These are phyloP conservation scores for Dysphania ambrosioides DNA, from an alignment of 148 eudicot species.

Conservation along the genomic window DNA sequence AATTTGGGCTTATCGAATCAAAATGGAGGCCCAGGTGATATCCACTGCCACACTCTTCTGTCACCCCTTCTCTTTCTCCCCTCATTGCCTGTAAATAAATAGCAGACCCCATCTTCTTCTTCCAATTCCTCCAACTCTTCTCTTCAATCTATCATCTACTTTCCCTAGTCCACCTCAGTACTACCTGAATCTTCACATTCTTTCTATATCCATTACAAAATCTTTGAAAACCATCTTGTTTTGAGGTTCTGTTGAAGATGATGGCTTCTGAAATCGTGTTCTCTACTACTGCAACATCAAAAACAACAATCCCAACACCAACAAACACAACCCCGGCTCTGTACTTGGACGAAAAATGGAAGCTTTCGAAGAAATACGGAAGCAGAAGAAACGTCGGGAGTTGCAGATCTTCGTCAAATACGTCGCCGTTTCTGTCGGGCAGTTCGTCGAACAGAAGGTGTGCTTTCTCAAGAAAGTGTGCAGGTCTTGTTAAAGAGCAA, in stretches of 20 bases:
- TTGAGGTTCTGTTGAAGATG: not conserved
- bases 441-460: slow-evolving; percentile 49
- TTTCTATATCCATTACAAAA: no score
- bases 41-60: slow-evolving; percentile 43
- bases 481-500: slow-evolving; percentile 69
- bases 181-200: not conserved
- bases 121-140: slow-evolving; percentile 10
- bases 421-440: slow-evolving; percentile 26
- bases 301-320: slow-evolving; percentile 11
- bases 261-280: slow-evolving; percentile 23
- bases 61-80: slow-evolving; percentile 21
- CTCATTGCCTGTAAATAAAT: slow-evolving; percentile 31
- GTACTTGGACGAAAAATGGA: slow-evolving; percentile 59
- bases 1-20: slow-evolving; percentile 33
- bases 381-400: slow-evolving; percentile 30
- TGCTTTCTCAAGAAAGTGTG: slow-evolving; percentile 67
- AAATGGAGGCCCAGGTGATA: slow-evolving; percentile 40
- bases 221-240: no score
- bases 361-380: slow-evolving; percentile 53
- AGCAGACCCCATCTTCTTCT: slow-evolving; percentile 17
- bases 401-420: slow-evolving; percentile 25
- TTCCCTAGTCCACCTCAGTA: slow-evolving; percentile 11
- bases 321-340: slow-evolving; percentile 18
- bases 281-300: not conserved
- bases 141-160: not conserved